These are phyloP conservation scores for Nakaseomyces bracarensis DNA, from an alignment of 1,139 yeast species.

Conservation along the genomic window DNA sequence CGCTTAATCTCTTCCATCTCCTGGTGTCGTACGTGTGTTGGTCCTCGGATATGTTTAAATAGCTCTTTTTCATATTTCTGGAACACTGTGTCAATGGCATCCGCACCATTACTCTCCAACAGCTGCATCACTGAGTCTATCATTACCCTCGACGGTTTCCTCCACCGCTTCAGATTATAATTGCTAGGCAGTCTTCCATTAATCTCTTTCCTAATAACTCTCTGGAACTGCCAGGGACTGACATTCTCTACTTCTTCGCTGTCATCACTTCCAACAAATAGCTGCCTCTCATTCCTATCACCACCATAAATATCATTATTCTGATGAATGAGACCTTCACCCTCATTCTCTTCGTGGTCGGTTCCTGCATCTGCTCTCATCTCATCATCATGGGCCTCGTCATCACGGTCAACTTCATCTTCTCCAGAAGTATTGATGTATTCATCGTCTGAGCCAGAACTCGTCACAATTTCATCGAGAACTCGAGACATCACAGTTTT, in stretches of 20 bases:
- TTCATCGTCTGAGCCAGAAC: conserved; percentile 4
- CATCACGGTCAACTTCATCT: background rate
- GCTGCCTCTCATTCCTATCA: background rate
- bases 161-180: conserved; percentile 23
- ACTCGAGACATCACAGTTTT: background rate
- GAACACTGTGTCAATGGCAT: conserved; percentile 21
- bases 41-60: conserved; percentile 13
- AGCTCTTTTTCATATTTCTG: conserved; percentile 19
- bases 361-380: background rate
- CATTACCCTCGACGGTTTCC: conserved; percentile 18
- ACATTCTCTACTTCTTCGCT: background rate
- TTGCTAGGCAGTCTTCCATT: conserved; percentile 19
- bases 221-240: conserved; percentile 25
- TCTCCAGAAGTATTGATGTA: background rate
- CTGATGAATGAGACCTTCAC: too few species aligned
- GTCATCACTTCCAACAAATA: conserved; percentile 1
- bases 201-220: conserved; percentile 18
- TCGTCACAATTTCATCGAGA: conserved; percentile 7
- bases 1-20: conserved; percentile 15
- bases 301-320: too few species aligned
- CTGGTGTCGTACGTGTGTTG: conserved; percentile 4
- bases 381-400: background rate
- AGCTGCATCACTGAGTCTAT: conserved; percentile 19
- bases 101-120: conserved; percentile 21
- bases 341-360: background rate